Conservation (phyloP, 129 eudicot species). For the Rutidosis leptorrhynchoides region DNA sequence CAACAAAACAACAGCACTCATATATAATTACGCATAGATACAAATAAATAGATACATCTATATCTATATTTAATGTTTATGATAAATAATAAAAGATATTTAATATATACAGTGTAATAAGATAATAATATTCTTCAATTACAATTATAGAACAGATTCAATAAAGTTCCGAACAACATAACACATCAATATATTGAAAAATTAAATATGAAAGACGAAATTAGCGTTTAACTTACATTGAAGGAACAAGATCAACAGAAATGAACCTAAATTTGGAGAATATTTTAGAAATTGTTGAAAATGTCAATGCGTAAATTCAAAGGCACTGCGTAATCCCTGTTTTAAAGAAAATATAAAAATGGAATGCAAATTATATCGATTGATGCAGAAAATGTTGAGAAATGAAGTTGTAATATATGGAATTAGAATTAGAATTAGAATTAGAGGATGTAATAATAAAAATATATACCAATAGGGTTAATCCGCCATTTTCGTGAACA, state of each 20-base stretch:
- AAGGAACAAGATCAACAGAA: slow-evolving; percentile 6
- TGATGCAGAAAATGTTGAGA: slow-evolving; percentile 14
- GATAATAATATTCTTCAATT: no score
- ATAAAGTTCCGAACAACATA: neutral
- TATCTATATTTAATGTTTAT: no score
- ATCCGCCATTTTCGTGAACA: slow-evolving; percentile 32
- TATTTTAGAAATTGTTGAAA: slow-evolving; percentile 11
- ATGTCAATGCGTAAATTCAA: slow-evolving; percentile 1
- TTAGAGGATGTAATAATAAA: slow-evolving; percentile 22
- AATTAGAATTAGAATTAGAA: no score
- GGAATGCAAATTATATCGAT: slow-evolving; percentile 22
- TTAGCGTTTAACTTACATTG: slow-evolving; percentile 20
- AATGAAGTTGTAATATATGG: neutral
- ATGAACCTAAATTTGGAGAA: slow-evolving; percentile 2
- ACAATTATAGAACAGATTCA: neutral
- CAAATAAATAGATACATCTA: neutral
- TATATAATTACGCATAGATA: neutral
- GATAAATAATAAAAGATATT: no score
- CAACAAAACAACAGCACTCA: neutral
- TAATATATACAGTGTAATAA: no score
- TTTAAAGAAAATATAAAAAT: neutral
- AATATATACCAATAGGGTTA: slow-evolving; percentile 9
- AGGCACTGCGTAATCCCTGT: slow-evolving; percentile 21
- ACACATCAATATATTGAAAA: neutral
- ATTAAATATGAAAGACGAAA: neutral